Evolutionary conservation across 345 rosid genomes (phyloP).

Genomic region (Dipteronia sinensis): DNA sequence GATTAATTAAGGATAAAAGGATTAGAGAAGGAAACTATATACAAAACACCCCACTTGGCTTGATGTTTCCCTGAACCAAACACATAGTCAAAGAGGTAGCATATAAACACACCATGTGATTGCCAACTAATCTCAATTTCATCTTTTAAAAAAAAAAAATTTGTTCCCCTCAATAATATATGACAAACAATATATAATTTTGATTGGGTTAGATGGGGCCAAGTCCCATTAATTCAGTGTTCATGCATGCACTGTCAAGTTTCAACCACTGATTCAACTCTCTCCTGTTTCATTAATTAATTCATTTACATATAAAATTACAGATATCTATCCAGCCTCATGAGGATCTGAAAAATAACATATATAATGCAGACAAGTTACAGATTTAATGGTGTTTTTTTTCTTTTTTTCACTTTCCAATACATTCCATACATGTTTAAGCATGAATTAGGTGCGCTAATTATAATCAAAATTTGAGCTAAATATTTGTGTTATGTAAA

Average conservation of each 20-base stretch:
- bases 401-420: neutral
- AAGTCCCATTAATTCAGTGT: conserved; percentile 21
- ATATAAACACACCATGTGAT: conserved; percentile 61
- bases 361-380: neutral
- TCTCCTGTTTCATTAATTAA: too few relatives aligned
- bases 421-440: neutral
- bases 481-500: neutral
- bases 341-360: neutral
- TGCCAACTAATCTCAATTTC: conserved; percentile 45
- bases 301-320: too few relatives aligned
- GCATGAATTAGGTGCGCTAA: neutral
- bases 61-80: conserved; percentile 32
- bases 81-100: conserved; percentile 22
- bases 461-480: neutral
- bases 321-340: neutral
- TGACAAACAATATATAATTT: conserved; percentile 12
- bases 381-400: neutral
- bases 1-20: conserved; percentile 1
- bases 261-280: neutral
- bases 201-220: conserved; percentile 6
- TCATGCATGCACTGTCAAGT: conserved; percentile 12
- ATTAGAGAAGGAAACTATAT: neutral
- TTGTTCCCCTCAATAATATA: neutral
- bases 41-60: conserved; percentile 1
- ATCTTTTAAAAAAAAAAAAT: neutral